phyloP scores from a whole-genome alignment of 306 rosid species.

The Hippophae rhamnoides region DNA sequence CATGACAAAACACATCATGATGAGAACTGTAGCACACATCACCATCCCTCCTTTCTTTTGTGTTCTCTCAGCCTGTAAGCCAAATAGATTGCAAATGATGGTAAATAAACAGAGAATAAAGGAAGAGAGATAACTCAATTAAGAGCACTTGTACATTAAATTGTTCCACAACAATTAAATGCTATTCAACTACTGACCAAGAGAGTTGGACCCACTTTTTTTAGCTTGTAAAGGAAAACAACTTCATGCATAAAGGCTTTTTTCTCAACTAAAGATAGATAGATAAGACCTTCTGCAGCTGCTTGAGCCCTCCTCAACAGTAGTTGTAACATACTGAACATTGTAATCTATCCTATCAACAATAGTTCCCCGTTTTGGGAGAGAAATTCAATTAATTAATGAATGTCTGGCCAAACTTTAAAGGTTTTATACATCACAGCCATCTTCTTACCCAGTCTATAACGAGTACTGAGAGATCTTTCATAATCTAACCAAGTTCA shows the following conservation, averaged over 20 bases:
- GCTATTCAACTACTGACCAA: too few species aligned
- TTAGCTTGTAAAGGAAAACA: too few species aligned
- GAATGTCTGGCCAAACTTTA: background rate
- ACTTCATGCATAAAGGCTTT: too few species aligned
- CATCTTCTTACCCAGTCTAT: slow-evolving; percentile 80
- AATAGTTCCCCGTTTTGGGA: slow-evolving; percentile 63
- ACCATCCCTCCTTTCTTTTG: slow-evolving; percentile 95
- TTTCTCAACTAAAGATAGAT: background rate
- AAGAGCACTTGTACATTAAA: background rate
- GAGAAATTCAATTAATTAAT: slow-evolving; percentile 3
- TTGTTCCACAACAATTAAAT: too few species aligned
- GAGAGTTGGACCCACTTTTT: too few species aligned
- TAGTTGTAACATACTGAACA: slow-evolving; percentile 85
- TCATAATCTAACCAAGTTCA: slow-evolving; percentile 98
- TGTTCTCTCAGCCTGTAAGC: slow-evolving; percentile 87
- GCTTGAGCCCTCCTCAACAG: slow-evolving; percentile 94
- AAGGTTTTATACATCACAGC: slow-evolving; percentile 10
- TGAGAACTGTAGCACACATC: slow-evolving; percentile 79
- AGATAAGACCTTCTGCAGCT: slow-evolving; percentile 62
- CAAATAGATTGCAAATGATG: slow-evolving; percentile 5
- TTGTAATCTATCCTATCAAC: slow-evolving; percentile 96
- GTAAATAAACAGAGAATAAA: background rate
- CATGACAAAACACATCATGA: slow-evolving; percentile 92
- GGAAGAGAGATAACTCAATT: slow-evolving; percentile 7
- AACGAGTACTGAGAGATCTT: slow-evolving; percentile 88